Conservation (phyloP, 2,329 filamentous ascomycete species). For the Neoascochyta sp. region DNA sequence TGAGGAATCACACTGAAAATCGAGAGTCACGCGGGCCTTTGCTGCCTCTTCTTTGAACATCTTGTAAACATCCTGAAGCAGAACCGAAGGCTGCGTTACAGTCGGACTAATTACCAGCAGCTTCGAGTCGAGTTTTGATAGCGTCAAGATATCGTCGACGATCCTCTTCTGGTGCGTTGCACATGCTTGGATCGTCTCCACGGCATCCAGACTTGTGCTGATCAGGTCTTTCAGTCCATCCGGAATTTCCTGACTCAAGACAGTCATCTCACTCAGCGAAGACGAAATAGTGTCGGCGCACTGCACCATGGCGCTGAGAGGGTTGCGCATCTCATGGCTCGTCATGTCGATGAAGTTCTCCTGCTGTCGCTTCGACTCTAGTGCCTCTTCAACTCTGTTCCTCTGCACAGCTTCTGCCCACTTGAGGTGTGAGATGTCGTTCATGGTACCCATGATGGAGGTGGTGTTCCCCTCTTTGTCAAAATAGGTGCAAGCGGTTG, state of each 20-base stretch:
- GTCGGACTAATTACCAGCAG: constrained; percentile 20
- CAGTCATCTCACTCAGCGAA: constrained; percentile 44
- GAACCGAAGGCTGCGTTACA: constrained; percentile 15
- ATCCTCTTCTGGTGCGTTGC: constrained; percentile 31
- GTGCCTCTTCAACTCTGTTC: constrained; percentile 69
- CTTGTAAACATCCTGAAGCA: constrained; percentile 23
- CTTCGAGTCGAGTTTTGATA: constrained; percentile 19
- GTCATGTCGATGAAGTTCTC: constrained; percentile 78
- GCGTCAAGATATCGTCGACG: constrained; percentile 21
- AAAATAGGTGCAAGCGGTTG: constrained; percentile 10
- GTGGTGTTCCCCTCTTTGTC: constrained; percentile 11
- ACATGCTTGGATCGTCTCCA: constrained; percentile 25
- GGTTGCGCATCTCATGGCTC: constrained; percentile 71
- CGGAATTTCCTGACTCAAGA: constrained; percentile 43
- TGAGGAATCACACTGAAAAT: constrained; percentile 51
- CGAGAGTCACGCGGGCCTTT: constrained; percentile 56
- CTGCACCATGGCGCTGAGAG: constrained; percentile 67
- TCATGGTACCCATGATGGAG: constrained; percentile 62
- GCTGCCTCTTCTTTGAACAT: constrained; percentile 7
- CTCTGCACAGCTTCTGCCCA: constrained; percentile 76
- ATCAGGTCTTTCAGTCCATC: constrained; percentile 55
- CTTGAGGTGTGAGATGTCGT: constrained; percentile 83
- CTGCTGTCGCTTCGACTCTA: constrained; percentile 73
- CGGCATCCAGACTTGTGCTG: constrained; percentile 48
- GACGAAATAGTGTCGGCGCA: constrained; percentile 68